Evolutionary conservation across 371 early-diverging fungal species (phyloP).

Genomic region (Fennellomyces sp.): DNA sequence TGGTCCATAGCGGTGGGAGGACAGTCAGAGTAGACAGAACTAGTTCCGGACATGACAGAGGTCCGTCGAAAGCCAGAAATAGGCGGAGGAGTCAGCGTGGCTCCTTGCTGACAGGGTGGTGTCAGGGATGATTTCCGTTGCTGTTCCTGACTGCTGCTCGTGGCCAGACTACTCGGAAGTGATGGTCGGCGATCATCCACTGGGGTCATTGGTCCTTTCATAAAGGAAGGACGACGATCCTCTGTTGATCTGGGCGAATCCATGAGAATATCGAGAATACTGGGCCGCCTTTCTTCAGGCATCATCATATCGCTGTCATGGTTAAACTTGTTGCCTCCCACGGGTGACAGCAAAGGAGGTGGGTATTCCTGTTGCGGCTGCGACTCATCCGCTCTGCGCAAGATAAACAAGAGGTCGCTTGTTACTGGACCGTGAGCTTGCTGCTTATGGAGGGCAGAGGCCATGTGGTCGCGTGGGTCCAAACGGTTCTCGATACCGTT

Average conservation of each 20-base stretch:
- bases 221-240: conserved; percentile 17
- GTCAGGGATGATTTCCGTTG: conserved; percentile 37
- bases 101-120: conserved; percentile 13
- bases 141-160: conserved; percentile 25
- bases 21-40: conserved; percentile 16
- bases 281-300: conserved; percentile 33
- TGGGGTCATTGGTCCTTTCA: conserved; percentile 4
- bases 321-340: conserved; percentile 3
- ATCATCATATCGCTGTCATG: conserved; percentile 5
- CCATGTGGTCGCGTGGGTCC: conserved; percentile 40
- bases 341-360: conserved; percentile 11
- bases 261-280: conserved; percentile 52
- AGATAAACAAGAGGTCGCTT: conserved; percentile 42
- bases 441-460: conserved; percentile 31
- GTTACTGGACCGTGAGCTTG: conserved; percentile 28
- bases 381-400: conserved; percentile 19
- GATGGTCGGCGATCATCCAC: conserved; percentile 22
- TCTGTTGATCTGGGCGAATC: conserved; percentile 28
- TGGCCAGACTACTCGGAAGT: conserved; percentile 9
- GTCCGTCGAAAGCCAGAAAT: conserved; percentile 26
- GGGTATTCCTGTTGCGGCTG: conserved; percentile 9
- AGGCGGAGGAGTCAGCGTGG: conserved; percentile 34
- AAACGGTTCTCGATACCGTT: conserved; percentile 38
- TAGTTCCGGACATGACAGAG: conserved; percentile 21
- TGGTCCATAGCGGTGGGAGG: conserved; percentile 5